Conservation (phyloP, 495 filamentous ascomycete species). For the Glarea lozoyensis region DNA sequence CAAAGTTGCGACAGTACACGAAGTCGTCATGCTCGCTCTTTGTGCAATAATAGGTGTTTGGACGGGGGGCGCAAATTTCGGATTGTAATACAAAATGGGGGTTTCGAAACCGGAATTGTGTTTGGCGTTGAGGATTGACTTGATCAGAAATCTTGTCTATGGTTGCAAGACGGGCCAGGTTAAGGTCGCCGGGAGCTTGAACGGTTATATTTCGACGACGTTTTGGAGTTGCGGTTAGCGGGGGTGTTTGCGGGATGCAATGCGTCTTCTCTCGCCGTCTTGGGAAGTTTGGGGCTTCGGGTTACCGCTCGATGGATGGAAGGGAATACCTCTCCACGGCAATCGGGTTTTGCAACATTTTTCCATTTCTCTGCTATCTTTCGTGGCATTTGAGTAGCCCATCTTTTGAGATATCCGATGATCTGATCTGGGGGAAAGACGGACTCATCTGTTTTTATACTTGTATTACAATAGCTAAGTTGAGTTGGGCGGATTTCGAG, state of each 20-base stretch:
- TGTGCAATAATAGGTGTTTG: constrained; percentile 1
- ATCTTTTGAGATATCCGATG: constrained; percentile 2
- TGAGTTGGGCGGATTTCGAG: background rate
- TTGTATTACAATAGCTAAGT: constrained; percentile 1
- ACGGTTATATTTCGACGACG: no score
- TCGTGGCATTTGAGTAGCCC: background rate
- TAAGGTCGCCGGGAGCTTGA: no score
- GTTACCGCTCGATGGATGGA: constrained; percentile 2
- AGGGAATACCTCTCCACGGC: constrained; percentile 13
- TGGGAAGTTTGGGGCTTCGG: background rate
- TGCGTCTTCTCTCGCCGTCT: background rate
- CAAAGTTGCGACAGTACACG: constrained; percentile 5
- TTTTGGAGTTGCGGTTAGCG: background rate
- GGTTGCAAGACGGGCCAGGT: no score
- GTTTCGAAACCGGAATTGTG: no score
- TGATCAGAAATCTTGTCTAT: no score
- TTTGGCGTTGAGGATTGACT: no score
- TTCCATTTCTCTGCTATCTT: constrained; percentile 18
- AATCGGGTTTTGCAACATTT: constrained; percentile 13
- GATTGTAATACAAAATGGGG: no score
- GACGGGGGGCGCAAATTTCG: constrained; percentile 8
- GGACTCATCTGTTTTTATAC: constrained; percentile 1
- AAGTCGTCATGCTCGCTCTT: constrained; percentile 1
- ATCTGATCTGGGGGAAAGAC: constrained; percentile 1
- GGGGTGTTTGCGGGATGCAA: constrained; percentile 1